Percentiles rank a stretch among this genome's conserved stretches.
phyloP scores from a whole-genome alignment of 1,139 yeast genomes.

The Yamadazyma siamensis region DNA sequence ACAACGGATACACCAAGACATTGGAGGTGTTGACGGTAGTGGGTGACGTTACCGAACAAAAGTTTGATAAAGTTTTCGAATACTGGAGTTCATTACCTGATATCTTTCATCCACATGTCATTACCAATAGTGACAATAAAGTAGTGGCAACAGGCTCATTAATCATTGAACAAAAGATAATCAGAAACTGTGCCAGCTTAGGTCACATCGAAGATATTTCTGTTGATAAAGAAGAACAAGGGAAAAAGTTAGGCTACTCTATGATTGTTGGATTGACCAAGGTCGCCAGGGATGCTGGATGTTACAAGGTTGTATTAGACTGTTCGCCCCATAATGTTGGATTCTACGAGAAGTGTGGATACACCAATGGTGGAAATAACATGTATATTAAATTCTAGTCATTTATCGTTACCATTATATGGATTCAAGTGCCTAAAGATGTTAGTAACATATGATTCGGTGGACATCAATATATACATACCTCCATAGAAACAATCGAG shows the following conservation, averaged over 20 bases:
- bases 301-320: slow-evolving; percentile 87
- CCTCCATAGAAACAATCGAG: slow-evolving; percentile 57
- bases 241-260: slow-evolving; percentile 70
- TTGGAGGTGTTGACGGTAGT: slow-evolving; percentile 60
- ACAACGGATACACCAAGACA: slow-evolving; percentile 46
- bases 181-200: slow-evolving; percentile 77
- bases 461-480: slow-evolving; percentile 21
- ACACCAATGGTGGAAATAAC: slow-evolving; percentile 63
- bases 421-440: slow-evolving; percentile 26
- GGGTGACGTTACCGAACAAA: slow-evolving; percentile 46
- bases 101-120: slow-evolving; percentile 60
- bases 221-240: slow-evolving; percentile 73
- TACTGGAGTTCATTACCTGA: slow-evolving; percentile 47
- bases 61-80: slow-evolving; percentile 41
- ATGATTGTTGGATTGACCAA: slow-evolving; percentile 62
- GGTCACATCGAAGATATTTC: slow-evolving; percentile 97
- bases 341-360: slow-evolving; percentile 88
- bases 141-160: slow-evolving; percentile 51
- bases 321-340: slow-evolving; percentile 78
- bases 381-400: slow-evolving; percentile 40
- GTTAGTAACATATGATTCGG: slow-evolving; percentile 16
- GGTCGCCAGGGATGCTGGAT: slow-evolving; percentile 59
- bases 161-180: slow-evolving; percentile 57
- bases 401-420: slow-evolving; percentile 15
- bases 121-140: slow-evolving; percentile 43